Percentiles rank a stretch among this genome's conserved stretches.
Evolutionary conservation across 495 filamentous ascomycete genomes (phyloP).

Genomic region (Penicillium desertorum): DNA sequence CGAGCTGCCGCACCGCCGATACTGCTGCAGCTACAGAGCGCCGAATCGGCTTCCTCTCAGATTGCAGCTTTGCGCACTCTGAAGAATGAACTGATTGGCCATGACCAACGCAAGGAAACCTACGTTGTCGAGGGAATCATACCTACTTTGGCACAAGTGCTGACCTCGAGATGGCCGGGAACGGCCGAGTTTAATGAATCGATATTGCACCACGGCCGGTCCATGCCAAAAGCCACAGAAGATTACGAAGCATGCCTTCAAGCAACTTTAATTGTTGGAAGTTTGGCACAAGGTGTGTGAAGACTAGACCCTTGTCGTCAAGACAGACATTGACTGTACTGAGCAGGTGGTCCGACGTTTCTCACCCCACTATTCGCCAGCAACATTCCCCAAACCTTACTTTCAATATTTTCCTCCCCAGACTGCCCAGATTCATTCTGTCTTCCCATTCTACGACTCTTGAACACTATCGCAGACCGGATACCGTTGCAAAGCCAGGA

Average conservation of each 20-base stretch:
- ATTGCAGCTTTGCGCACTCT: slow-evolving; percentile 64
- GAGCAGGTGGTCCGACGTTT: slow-evolving; percentile 75
- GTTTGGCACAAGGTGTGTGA: slow-evolving; percentile 74
- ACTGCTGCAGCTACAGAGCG: slow-evolving; percentile 60
- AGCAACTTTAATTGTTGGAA: slow-evolving; percentile 76
- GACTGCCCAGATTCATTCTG: slow-evolving; percentile 65
- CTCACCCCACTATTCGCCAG: slow-evolving; percentile 70
- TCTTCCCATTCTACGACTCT: slow-evolving; percentile 68
- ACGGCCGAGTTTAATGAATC: slow-evolving; percentile 39
- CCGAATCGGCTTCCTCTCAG: slow-evolving; percentile 60
- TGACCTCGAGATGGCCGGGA: slow-evolving; percentile 42
- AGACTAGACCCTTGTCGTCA: not conserved
- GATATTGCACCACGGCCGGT: slow-evolving; percentile 18
- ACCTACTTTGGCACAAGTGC: slow-evolving; percentile 61
- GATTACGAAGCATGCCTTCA: slow-evolving; percentile 72
- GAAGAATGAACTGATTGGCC: slow-evolving; percentile 88
- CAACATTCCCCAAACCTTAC: slow-evolving; percentile 61
- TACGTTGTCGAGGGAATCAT: slow-evolving; percentile 71
- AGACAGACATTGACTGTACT: slow-evolving; percentile 16
- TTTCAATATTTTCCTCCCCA: slow-evolving; percentile 63
- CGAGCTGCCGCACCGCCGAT: slow-evolving; percentile 52
- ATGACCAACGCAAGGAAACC: slow-evolving; percentile 79
- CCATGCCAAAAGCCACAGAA: slow-evolving; percentile 32
- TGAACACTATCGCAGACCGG: slow-evolving; percentile 71
- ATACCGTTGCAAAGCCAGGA: slow-evolving; percentile 51